Conservation (phyloP, 352 stramenopile genomes). For the Saprolegnia diclina region DNA sequence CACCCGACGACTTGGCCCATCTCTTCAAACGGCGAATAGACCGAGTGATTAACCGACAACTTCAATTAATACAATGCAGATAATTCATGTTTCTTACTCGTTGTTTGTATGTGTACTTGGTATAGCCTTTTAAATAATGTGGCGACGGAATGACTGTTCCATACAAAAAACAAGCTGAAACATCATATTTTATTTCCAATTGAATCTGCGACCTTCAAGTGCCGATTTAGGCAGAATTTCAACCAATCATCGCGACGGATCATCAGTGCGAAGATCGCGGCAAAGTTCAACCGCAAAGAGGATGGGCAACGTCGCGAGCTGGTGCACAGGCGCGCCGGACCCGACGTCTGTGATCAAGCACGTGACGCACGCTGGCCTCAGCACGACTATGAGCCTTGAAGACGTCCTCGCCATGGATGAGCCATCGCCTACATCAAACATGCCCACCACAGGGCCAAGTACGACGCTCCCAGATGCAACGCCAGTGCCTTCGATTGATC, state of each 20-base stretch:
- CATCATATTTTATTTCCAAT: neutral
- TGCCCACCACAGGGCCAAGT: too few relatives aligned
- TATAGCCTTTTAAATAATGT: neutral
- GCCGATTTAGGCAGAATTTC: too few relatives aligned
- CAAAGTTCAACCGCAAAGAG: neutral
- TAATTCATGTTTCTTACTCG: neutral
- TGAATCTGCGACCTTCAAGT: neutral
- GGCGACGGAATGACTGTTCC: neutral
- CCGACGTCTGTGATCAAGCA: neutral
- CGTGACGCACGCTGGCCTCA: neutral
- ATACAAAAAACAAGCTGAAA: neutral
- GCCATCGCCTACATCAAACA: neutral
- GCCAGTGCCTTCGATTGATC: too few relatives aligned
- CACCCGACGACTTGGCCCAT: constrained; percentile 25
- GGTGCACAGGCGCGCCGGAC: neutral
- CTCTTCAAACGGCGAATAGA: neutral
- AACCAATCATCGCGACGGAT: neutral
- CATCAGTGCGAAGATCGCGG: neutral
- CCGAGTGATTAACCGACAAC: neutral
- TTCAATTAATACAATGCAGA: neutral
- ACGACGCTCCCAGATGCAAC: too few relatives aligned
- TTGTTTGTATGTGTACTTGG: neutral
- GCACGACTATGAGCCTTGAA: neutral
- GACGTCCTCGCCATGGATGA: neutral
- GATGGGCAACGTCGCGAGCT: constrained; percentile 17